phyloP scores from a whole-genome alignment of 1,284 basidiomycete genomes.

The Papiliotrema flavescens region DNA sequence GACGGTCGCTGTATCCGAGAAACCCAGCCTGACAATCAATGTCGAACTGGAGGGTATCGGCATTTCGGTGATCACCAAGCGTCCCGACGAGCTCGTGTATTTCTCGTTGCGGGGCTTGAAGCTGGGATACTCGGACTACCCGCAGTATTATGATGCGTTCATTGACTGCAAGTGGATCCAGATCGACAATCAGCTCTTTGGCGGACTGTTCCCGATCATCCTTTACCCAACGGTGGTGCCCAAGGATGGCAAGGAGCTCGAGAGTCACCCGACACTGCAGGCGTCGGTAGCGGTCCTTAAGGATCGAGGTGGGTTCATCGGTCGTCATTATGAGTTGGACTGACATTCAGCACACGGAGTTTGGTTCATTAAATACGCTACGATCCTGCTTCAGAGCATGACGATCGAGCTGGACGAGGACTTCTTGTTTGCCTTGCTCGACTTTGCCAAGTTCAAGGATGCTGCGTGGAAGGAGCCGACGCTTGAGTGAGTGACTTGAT shows the following conservation, averaged over 20 bases:
- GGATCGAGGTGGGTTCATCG: constrained; percentile 68
- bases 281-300: constrained; percentile 84
- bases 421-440: constrained; percentile 86
- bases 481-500: constrained; percentile 63
- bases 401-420: constrained; percentile 97
- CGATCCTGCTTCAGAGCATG: constrained; percentile 87
- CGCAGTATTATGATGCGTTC: constrained; percentile 74
- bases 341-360: constrained; percentile 78
- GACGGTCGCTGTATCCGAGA: constrained; percentile 69
- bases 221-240: constrained; percentile 90
- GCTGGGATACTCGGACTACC: constrained; percentile 81
- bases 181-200: constrained; percentile 96
- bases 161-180: constrained; percentile 87
- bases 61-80: constrained; percentile 84
- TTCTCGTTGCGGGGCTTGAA: constrained; percentile 74
- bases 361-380: constrained; percentile 94
- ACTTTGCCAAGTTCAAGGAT: constrained; percentile 88
- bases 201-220: constrained; percentile 91
- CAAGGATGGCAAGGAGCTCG: constrained; percentile 71
- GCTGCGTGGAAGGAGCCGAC: constrained; percentile 75
- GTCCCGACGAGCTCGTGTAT: constrained; percentile 87
- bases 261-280: constrained; percentile 89
- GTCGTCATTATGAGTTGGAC: background rate
- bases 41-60: constrained; percentile 89
- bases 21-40: constrained; percentile 65